A percentile compares a stretch with the other conserved stretches of the same genome.
Conservation (phyloP, 2,329 filamentous ascomycete species). For the Xylaria sp. region DNA sequence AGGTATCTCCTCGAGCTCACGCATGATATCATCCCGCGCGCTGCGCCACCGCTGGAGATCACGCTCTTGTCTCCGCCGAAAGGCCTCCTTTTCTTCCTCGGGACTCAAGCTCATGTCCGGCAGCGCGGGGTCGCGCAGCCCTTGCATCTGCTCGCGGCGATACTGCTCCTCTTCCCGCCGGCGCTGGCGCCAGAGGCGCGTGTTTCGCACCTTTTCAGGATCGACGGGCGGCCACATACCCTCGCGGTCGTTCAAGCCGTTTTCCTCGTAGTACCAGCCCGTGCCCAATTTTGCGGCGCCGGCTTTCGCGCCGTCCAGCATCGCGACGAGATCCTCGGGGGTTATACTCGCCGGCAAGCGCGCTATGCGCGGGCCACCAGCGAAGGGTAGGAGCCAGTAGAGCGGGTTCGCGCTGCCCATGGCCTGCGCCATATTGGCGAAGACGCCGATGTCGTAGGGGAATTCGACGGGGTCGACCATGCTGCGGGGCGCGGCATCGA, state of each 20-base stretch:
- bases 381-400: slow-evolving; percentile 76
- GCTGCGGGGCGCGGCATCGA: slow-evolving; percentile 55
- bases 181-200: slow-evolving; percentile 51
- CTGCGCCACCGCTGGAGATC: slow-evolving; percentile 55
- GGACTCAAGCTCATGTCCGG: slow-evolving; percentile 45
- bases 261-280: slow-evolving; percentile 76
- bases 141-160: slow-evolving; percentile 36
- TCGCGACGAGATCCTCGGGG: slow-evolving; percentile 30
- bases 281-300: slow-evolving; percentile 45
- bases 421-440: slow-evolving; percentile 76
- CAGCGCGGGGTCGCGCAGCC: slow-evolving; percentile 43
- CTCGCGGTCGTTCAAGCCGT: slow-evolving; percentile 76
- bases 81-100: slow-evolving; percentile 61
- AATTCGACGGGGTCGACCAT: slow-evolving; percentile 76
- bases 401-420: slow-evolving; percentile 77
- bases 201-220: slow-evolving; percentile 67
- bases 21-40: slow-evolving; percentile 55
- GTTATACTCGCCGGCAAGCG: slow-evolving; percentile 45
- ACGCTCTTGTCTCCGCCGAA: slow-evolving; percentile 60
- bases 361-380: slow-evolving; percentile 60
- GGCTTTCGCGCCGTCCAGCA: slow-evolving; percentile 7
- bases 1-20: slow-evolving; percentile 61
- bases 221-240: slow-evolving; percentile 73
- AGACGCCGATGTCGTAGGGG: slow-evolving; percentile 83
- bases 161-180: slow-evolving; percentile 47